These are phyloP conservation scores for Rosa persica DNA, from an alignment of 306 rosid genomes.

Conservation along the genomic window DNA sequence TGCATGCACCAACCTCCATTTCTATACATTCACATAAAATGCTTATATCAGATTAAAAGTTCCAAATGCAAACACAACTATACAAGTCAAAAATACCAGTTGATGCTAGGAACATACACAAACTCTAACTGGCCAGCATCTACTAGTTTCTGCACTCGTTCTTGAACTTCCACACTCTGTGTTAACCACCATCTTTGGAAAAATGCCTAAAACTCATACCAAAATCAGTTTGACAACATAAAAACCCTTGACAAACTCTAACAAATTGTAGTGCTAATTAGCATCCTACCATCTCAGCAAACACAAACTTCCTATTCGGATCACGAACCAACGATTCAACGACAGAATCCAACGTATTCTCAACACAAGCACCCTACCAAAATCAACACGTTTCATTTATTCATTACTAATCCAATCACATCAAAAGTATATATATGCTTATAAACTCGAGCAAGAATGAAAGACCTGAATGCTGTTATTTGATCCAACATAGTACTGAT, in stretches of 20 bases:
- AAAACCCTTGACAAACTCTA: neutral
- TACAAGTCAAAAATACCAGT: neutral
- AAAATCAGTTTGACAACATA: neutral
- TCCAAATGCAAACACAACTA: neutral
- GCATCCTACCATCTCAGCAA: constrained; percentile 67
- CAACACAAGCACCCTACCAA: constrained; percentile 70
- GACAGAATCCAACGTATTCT: constrained; percentile 79
- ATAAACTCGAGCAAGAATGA: neutral
- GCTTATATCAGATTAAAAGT: neutral
- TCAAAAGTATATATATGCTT: neutral
- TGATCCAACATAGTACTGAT: constrained; percentile 88
- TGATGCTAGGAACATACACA: constrained; percentile 39
- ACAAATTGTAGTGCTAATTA: neutral
- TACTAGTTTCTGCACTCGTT: constrained; percentile 60
- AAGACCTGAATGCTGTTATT: constrained; percentile 74
- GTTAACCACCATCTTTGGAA: constrained; percentile 83
- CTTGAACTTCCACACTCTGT: constrained; percentile 59
- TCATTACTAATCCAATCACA: neutral
- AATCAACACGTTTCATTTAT: neutral
- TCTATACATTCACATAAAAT: constrained; percentile 32
- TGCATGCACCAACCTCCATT: constrained; percentile 99
- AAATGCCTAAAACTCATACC: constrained; percentile 50
- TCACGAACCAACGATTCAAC: constrained; percentile 67
- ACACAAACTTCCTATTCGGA: constrained; percentile 79
- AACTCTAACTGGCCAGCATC: constrained; percentile 67